Conservation (phyloP, 768 basidiomycete genomes). For the Boletus rubroflammeus region DNA sequence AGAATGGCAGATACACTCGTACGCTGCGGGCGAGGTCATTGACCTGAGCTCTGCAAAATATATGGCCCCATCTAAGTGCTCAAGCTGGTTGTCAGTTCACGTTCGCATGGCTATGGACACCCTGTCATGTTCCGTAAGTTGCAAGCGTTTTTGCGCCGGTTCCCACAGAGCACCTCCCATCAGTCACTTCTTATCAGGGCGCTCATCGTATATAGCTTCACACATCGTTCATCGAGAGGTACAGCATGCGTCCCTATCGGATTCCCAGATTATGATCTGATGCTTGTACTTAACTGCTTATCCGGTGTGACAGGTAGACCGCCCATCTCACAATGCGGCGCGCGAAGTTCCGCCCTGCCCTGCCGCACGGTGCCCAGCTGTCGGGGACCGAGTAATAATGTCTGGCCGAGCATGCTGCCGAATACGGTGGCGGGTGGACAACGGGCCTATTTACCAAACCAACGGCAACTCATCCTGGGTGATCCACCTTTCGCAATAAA, state of each 20-base stretch:
- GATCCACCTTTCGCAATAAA: background rate
- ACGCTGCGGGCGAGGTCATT: background rate
- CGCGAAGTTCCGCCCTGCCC: background rate
- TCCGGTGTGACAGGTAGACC: conserved; percentile 24
- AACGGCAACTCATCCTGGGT: background rate
- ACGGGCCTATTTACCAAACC: background rate
- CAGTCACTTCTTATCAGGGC: conserved; percentile 50
- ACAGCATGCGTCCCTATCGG: conserved; percentile 30
- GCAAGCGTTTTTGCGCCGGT: conserved; percentile 10
- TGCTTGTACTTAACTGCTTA: conserved; percentile 16
- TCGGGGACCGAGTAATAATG: conserved; percentile 20
- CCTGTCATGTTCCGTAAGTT: conserved; percentile 11
- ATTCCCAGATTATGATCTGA: conserved; percentile 25
- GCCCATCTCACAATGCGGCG: conserved; percentile 16
- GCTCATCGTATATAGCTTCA: conserved; percentile 37
- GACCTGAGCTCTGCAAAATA: background rate
- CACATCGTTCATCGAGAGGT: conserved; percentile 26
- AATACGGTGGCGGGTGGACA: conserved; percentile 13
- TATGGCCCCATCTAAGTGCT: background rate
- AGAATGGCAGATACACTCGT: background rate
- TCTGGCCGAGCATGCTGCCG: conserved; percentile 18
- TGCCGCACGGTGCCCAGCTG: conserved; percentile 2
- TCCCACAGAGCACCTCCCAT: conserved; percentile 40
- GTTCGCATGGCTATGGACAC: background rate
- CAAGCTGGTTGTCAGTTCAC: background rate